A percentile compares a stretch with the other conserved stretches of the same genome.
Conservation (phyloP, 108 stramenopile species). For the Conticribra guillardii region DNA sequence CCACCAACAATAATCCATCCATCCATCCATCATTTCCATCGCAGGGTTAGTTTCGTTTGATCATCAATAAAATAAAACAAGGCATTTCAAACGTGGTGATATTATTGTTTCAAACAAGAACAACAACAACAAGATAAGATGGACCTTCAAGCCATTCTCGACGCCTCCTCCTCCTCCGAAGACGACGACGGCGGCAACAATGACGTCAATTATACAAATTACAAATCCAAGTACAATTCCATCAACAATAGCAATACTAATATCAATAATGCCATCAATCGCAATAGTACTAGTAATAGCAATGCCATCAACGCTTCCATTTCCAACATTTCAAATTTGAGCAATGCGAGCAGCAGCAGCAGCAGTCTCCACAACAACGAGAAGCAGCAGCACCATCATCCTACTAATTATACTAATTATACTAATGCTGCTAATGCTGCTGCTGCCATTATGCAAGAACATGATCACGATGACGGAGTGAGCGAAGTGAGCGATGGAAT, state of each 20-base stretch:
- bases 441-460: too few species aligned
- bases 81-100: too few species aligned
- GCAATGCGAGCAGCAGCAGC: neutral
- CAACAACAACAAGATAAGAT: neutral
- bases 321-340: neutral
- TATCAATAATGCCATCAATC: neutral
- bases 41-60: too few species aligned
- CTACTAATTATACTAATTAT: too few species aligned
- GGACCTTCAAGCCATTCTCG: slow-evolving; percentile 36
- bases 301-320: neutral
- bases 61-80: too few species aligned
- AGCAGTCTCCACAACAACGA: neutral
- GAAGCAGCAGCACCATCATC: neutral
- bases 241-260: neutral
- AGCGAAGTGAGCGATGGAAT: slow-evolving; percentile 1
- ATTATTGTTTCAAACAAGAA: neutral
- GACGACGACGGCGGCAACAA: neutral
- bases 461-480: neutral
- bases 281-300: neutral
- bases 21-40: too few species aligned
- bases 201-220: neutral
- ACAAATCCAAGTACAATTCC: neutral
- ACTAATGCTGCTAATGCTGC: too few species aligned
- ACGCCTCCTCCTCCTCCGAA: slow-evolving; percentile 18
- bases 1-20: too few species aligned